Base-by-base conservation (phyloP, 345 rosid genomes). In the Hibiscus syriacus region DNA sequence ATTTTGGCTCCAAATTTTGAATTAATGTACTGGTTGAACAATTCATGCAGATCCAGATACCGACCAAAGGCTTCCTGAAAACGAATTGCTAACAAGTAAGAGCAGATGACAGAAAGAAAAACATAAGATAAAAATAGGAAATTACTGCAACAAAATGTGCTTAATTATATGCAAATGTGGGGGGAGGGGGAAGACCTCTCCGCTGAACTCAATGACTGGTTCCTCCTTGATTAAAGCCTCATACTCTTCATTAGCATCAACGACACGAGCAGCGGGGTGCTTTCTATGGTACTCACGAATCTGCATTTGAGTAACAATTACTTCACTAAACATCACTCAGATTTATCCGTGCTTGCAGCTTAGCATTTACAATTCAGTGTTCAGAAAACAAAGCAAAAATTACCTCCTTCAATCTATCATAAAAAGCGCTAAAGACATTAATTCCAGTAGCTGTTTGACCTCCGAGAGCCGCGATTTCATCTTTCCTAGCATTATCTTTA, bases 401-500 rank as follows among this genome's bases (percentile, higher is more conserved):
- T 70, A 95, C 98, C 96, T 95, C 99, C 73, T 90, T 95, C 72
- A 95, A 70, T 65, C 96, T 86, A 78, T 95, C 98, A 70, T 95
- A 92, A 70, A 92, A 95, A 0, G 90, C 91, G 72, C 92, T 88
- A 45, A 81, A 92, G 32, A 87, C 92, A 56, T 88, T 92, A 7
- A 81, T 82, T 71, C 98, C 96, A 0, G 82, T 73, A 0, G 88
- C 90, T 16, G 92, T 83, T 72, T 83, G 90, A 53, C 97, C 99
- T 61, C 97, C 99, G 52, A 95, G 96, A 64, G 90, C 97, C 0
- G 90, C 92, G 70, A 90, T 92, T 83, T 95, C 99, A 38, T 90
- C 97, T 68, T 86, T 93, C 82, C 99, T 84, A 0, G 97, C 96
- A 70, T 71, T 74, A 69, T 95, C 99, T 57, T 78, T 83, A 79